Evolutionary conservation across 352 stramenopile species (phyloP), one percentile per base, ranked within the genome.

Genomic region (Phytophthora citrophthora): DNA sequence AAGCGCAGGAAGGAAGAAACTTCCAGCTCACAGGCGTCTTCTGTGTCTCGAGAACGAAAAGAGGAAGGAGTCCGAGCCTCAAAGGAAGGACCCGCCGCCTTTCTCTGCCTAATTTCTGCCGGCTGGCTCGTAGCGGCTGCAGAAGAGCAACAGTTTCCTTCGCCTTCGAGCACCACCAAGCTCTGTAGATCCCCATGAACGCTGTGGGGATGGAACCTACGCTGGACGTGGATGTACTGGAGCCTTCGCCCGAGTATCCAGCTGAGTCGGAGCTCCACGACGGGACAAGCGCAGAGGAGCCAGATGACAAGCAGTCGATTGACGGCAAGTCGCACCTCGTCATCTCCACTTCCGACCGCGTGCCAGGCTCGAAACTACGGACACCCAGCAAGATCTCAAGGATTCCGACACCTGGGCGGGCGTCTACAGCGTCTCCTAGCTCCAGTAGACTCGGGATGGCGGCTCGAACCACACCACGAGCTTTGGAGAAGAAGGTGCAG

Each of bases 401-500:
- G 20, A 62, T 74, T 24, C 56, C 63, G 9, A 72, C 62, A 53
- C 59, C 70, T 5, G 54, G 54, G 6, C 45, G n/a, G 29, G 56
- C 49, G 50, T 34, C 51, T 29, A 23, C 13, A 12, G 15, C 54
- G 5, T 47, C 53, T 1, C 51, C 55, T 5, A 64, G 4, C 34
- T 27, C 57, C 24, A 74, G 54, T 24, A 43, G 74, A 43, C 59
- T 83, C n/a, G 79, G 79, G 1, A 86, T 86, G 72, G 67, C 79
- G 0, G 68, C 74, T 7, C 67, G 72, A 24, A 68, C 77, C 44
- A 70, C 64, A 23, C 62, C 73, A n/a, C 70, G 70, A 9, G 67
- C 60, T 16, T 32, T 72, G 43, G 66, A 79, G 55, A 79, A 72
- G 56, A 81, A 78, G 52, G 57, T 76, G 27, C 64, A 78, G 54